These are phyloP conservation scores for Exsudoporus frostii DNA, from an alignment of 768 basidiomycete species.

Conservation along the genomic window DNA sequence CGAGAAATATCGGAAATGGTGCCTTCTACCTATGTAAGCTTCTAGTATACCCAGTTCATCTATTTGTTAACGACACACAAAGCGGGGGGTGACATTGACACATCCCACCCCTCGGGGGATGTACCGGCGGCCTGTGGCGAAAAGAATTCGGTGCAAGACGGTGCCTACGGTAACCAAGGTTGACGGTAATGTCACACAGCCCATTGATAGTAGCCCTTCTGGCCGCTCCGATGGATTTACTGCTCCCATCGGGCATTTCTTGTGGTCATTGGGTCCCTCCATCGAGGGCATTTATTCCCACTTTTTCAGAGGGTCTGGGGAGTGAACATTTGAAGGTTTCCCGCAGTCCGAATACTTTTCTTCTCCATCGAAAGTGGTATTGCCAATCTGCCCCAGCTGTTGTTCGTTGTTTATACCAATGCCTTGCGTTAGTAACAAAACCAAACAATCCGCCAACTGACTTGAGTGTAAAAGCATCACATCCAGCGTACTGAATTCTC, in stretches of 20 bases:
- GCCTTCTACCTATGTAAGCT: not conserved
- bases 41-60: not conserved
- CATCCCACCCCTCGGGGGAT: not conserved
- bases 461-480: not conserved
- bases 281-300: not conserved
- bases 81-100: not conserved
- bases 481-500: not conserved
- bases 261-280: slow-evolving; percentile 1
- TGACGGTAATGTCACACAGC: not conserved
- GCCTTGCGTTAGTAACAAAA: slow-evolving; percentile 10
- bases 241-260: not conserved
- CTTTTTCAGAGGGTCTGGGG: not conserved
- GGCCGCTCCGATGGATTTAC: not conserved
- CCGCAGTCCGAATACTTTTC: not conserved
- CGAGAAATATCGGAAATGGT: not conserved
- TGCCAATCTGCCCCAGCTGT: not conserved
- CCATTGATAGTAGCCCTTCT: not conserved
- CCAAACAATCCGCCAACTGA: slow-evolving; percentile 19
- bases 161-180: not conserved
- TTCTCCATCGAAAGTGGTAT: not conserved
- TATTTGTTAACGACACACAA: not conserved
- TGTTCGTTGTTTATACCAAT: slow-evolving; percentile 13
- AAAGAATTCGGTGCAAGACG: not conserved
- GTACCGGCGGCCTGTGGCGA: not conserved
- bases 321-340: not conserved